Evolutionary conservation across 495 filamentous ascomycete genomes (phyloP), one percentile per base, ranked within the genome.

Genomic region (Neurospora cerealis): DNA sequence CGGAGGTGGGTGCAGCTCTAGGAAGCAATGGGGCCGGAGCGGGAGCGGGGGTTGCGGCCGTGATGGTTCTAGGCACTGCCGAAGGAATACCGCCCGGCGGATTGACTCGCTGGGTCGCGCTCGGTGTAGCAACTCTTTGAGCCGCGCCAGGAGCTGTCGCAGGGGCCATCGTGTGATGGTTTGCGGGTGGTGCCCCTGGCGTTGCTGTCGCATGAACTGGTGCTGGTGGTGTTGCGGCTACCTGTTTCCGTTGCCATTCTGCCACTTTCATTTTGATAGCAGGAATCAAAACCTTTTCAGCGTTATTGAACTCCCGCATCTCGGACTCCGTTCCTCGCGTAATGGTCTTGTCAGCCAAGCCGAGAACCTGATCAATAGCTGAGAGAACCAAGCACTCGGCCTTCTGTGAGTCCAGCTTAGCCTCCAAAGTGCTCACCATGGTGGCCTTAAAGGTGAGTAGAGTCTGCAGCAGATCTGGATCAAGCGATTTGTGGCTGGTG

Each of bases 361-460:
- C 81, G 24, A 83, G 73, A n/a, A 79, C 80, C 2, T 81, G 80
- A 39, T 81, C 78, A n/a, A 82, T 76, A 8, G 81, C 81, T 8
- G 81, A 82, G 39, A 83, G 60, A 5, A 82, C 74, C 75, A 83
- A 62, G 69, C 74, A 76, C 72, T 82, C 81, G 9, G 80, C 72
- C 69, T 80, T 78, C 24, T 74, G 72, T 46, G 62, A 54, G 11
- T 77, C 78, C 60, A 82, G 75, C 28, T 75, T 79, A 0, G 73
- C 46, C 44, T 77, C 73, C 54, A 83, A 70, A 2, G 74, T 77
- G 17, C 76, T 75, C 9, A 76, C 73, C 75, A 79, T 80, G 24
- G 54, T 70, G 15, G 32, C 72, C 76, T 81, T 82, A 70, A 81
- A 79, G 10, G 60, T 73, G 4, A 78, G 41, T 0, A 83, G 69